Conservation (phyloP, 352 stramenopile genomes). For the Globisporangium yorkense region DNA sequence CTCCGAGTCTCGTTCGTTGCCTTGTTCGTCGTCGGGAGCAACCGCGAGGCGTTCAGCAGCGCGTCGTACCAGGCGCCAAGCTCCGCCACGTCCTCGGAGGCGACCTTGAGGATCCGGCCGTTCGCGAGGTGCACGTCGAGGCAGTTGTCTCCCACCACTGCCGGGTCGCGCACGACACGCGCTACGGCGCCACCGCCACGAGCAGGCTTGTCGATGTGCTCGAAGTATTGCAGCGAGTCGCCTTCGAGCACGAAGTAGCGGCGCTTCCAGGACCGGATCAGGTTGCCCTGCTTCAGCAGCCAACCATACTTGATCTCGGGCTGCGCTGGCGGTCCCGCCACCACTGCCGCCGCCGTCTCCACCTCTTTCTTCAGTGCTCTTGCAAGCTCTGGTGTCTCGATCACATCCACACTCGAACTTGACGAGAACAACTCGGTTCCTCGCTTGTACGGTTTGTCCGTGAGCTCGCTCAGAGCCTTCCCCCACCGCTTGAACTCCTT, state of each 20-base stretch:
- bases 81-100: conserved; percentile 33
- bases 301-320: conserved; percentile 39
- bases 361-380: not conserved
- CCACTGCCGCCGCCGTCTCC: not conserved
- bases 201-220: conserved; percentile 33
- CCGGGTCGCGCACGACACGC: conserved; percentile 31
- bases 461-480: conserved; percentile 32
- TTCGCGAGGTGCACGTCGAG: conserved; percentile 43
- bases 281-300: conserved; percentile 48
- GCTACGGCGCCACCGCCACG: conserved; percentile 38
- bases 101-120: conserved; percentile 41
- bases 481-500: conserved; percentile 52
- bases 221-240: conserved; percentile 43
- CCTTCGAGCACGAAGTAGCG: conserved; percentile 61
- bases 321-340: not conserved
- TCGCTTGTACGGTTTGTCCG: conserved; percentile 20
- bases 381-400: not conserved
- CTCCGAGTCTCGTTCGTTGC: not conserved
- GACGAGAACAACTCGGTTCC: not conserved
- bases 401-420: not conserved
- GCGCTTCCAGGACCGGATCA: conserved; percentile 52
- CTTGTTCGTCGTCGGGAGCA: conserved; percentile 5
- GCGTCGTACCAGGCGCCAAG: conserved; percentile 44
- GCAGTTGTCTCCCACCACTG: conserved; percentile 17
- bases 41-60: conserved; percentile 17